These are phyloP conservation scores for Leucoagaricus sp. DNA, from an alignment of 1,284 basidiomycete genomes.

Conservation along the genomic window DNA sequence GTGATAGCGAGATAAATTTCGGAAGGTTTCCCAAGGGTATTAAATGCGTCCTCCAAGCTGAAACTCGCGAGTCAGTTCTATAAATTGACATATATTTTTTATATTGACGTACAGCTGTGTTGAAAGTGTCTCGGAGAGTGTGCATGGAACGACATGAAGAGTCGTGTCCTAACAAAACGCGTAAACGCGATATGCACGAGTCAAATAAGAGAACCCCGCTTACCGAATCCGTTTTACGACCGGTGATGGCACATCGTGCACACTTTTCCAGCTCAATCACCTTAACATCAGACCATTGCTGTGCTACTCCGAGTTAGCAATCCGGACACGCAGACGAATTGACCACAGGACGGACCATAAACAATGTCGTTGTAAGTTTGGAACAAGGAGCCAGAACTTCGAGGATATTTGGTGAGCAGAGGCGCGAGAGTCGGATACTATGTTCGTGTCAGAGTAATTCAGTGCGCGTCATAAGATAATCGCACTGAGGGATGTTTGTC, in stretches of 20 bases:
- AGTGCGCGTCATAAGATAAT: not conserved
- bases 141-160: constrained; percentile 66
- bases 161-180: constrained; percentile 37
- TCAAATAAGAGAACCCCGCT: constrained; percentile 22
- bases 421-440: constrained; percentile 38
- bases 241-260: constrained; percentile 58
- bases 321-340: not conserved
- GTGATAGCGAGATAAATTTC: constrained; percentile 67
- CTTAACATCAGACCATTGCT: constrained; percentile 67
- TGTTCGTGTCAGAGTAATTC: not conserved
- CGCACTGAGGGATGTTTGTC: constrained; percentile 35
- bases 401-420: constrained; percentile 54
- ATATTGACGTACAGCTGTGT: constrained; percentile 34
- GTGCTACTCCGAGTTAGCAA: constrained; percentile 43
- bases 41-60: constrained; percentile 58
- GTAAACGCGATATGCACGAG: too few relatives aligned
- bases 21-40: constrained; percentile 38
- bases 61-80: constrained; percentile 26
- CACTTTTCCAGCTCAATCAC: constrained; percentile 60
- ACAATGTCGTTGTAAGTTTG: constrained; percentile 64
- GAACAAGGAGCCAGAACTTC: constrained; percentile 49
- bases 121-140: constrained; percentile 64
- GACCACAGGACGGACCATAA: constrained; percentile 40
- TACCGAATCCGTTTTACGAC: constrained; percentile 57
- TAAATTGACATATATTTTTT: not conserved